Evolutionary conservation across 768 basidiomycete genomes (phyloP).

Genomic region (Leucosporidium scottii): DNA sequence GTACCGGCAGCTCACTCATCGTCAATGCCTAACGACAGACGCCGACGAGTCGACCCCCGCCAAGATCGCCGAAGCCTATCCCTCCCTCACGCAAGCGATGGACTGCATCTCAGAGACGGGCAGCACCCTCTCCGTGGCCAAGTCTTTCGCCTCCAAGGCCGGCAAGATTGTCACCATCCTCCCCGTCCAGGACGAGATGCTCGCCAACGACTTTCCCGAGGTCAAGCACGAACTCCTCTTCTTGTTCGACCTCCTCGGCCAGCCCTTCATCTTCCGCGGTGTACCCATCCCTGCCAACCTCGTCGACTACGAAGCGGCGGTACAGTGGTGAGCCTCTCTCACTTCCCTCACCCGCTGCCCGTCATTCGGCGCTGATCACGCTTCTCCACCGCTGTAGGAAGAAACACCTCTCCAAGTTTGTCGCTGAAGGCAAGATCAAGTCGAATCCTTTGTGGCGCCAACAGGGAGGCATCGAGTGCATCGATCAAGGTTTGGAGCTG

Average conservation of each 20-base stretch:
- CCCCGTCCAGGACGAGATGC: slow-evolving; percentile 3
- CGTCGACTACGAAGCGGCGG: too few species aligned
- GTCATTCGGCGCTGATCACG: background rate
- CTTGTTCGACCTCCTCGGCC: too few species aligned
- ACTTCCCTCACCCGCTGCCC: too few species aligned
- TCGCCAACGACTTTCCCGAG: slow-evolving; percentile 1
- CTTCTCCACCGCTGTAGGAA: background rate
- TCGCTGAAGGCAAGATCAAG: slow-evolving; percentile 11
- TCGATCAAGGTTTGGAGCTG: slow-evolving; percentile 15
- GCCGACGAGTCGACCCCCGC: background rate
- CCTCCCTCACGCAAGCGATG: slow-evolving; percentile 1
- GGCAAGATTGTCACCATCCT: slow-evolving; percentile 10
- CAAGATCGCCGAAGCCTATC: slow-evolving; percentile 7
- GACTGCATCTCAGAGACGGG: slow-evolving; percentile 16
- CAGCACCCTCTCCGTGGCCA: slow-evolving; percentile 1
- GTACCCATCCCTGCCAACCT: too few species aligned
- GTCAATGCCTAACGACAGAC: too few species aligned
- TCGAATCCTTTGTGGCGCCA: slow-evolving; percentile 18
- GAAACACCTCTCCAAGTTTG: slow-evolving; percentile 3
- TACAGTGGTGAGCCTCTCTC: too few species aligned
- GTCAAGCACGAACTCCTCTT: slow-evolving; percentile 4
- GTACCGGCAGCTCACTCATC: too few species aligned
- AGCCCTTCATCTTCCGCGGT: too few species aligned
- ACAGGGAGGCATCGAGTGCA: slow-evolving; percentile 9
- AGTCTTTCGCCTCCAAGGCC: background rate